Percentiles rank a stretch among this genome's conserved stretches.
Conservation (phyloP, 2,329 filamentous ascomycete genomes). For the Exserohilum turcica region DNA sequence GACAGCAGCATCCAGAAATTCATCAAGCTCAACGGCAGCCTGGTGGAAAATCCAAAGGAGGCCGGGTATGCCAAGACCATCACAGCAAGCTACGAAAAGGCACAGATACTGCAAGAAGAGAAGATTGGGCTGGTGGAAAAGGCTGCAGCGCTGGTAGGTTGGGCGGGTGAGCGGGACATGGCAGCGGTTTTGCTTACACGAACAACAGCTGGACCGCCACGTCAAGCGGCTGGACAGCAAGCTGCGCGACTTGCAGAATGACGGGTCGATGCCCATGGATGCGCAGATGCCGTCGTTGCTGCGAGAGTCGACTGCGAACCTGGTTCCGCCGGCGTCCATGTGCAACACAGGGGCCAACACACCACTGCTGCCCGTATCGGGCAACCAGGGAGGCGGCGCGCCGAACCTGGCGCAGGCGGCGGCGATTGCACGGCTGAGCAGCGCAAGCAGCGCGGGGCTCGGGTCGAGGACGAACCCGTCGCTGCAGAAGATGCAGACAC, state of each 20-base stretch:
- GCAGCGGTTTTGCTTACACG: conserved; percentile 17
- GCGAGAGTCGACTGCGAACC: conserved; percentile 53
- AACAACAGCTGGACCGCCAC: conserved; percentile 61
- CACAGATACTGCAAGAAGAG: conserved; percentile 73
- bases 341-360: conserved; percentile 53
- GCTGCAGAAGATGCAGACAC: conserved; percentile 45
- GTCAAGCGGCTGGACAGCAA: conserved; percentile 67
- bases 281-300: conserved; percentile 65
- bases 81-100: conserved; percentile 68
- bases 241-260: conserved; percentile 62
- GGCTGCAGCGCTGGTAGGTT: conserved; percentile 63
- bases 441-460: conserved; percentile 43
- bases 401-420: conserved; percentile 57
- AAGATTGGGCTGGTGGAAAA: conserved; percentile 74
- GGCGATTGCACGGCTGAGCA: conserved; percentile 52
- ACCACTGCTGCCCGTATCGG: conserved; percentile 61
- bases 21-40: conserved; percentile 76
- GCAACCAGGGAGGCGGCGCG: conserved; percentile 60
- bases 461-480: conserved; percentile 37
- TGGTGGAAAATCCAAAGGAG: conserved; percentile 76
- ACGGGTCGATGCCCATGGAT: conserved; percentile 64
- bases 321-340: conserved; percentile 55
- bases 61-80: conserved; percentile 69
- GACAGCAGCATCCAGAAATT: conserved; percentile 80
- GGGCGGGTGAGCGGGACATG: conserved; percentile 4